phyloP scores from a whole-genome alignment of 2,329 filamentous ascomycete genomes.

The Fusarium sp. region DNA sequence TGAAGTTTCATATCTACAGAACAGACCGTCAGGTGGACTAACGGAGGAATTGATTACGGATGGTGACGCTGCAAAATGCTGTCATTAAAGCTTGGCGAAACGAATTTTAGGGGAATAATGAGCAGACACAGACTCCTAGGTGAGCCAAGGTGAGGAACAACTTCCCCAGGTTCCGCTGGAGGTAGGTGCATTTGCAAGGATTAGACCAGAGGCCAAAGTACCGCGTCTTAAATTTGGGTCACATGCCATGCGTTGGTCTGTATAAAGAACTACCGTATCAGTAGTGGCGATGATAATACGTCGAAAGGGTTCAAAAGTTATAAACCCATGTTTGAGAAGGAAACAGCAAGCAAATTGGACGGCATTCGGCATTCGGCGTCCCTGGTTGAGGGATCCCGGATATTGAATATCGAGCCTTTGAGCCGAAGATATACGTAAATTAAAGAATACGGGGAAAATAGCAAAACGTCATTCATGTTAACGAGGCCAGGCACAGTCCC shows the following conservation, averaged over 20 bases:
- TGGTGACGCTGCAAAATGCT: background rate
- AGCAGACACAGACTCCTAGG: conserved; percentile 3
- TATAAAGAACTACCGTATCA: background rate
- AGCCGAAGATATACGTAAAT: conserved; percentile 37
- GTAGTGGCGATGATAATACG: background rate
- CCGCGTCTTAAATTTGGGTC: conserved; percentile 1
- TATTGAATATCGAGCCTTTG: conserved; percentile 33
- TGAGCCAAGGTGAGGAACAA: conserved; percentile 21
- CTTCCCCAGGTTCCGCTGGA: conserved; percentile 26
- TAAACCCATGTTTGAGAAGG: background rate
- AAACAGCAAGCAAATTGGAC: background rate
- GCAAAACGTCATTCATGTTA: conserved; percentile 35
- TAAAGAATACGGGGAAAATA: background rate
- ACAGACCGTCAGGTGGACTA: background rate
- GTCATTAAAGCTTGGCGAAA: background rate
- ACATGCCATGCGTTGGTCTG: background rate
- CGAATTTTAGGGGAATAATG: conserved; percentile 1
- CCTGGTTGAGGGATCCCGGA: conserved; percentile 49
- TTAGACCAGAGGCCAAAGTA: conserved; percentile 8
- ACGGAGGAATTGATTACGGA: background rate
- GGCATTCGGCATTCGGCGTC: conserved; percentile 60
- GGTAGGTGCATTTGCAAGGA: conserved; percentile 9
- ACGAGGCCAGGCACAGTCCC: background rate
- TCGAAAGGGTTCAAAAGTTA: background rate
- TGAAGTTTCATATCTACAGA: background rate